phyloP scores from a whole-genome alignment of 768 basidiomycete genomes.

The Podaxis carcinomalis region DNA sequence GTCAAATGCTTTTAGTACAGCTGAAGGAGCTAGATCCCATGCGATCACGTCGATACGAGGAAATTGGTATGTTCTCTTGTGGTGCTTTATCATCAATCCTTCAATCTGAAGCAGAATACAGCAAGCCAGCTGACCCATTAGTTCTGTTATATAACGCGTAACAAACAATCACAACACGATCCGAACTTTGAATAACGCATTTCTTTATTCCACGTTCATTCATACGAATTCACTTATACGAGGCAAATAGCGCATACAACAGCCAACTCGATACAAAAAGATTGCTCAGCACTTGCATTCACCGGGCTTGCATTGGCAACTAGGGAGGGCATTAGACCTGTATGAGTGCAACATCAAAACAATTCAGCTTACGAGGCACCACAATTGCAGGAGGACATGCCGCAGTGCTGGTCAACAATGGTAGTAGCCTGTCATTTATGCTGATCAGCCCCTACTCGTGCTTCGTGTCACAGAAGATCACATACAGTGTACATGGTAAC shows the following conservation, averaged over 20 bases:
- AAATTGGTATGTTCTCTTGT: conserved; percentile 46
- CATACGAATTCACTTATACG: background rate
- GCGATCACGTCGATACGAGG: conserved; percentile 64
- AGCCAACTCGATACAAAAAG: background rate
- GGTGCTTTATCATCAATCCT: background rate
- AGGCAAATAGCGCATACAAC: background rate
- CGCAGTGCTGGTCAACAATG: conserved; percentile 43
- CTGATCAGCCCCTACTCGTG: conserved; percentile 13
- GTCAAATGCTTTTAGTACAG: conserved; percentile 46
- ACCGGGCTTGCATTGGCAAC: conserved; percentile 57
- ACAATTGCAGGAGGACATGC: conserved; percentile 45
- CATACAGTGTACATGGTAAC: conserved; percentile 11
- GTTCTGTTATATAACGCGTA: background rate
- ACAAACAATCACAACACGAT: background rate
- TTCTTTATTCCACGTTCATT: background rate
- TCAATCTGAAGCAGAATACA: background rate
- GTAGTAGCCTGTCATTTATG: conserved; percentile 25
- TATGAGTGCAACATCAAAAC: background rate
- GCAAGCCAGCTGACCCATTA: background rate
- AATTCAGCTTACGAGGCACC: conserved; percentile 35
- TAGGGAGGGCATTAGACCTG: conserved; percentile 16
- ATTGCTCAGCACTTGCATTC: conserved; percentile 59
- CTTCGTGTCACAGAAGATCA: conserved; percentile 8
- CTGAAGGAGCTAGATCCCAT: conserved; percentile 63
- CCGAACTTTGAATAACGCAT: background rate